These are phyloP conservation scores for Pythium rishiriense DNA, from an alignment of 352 stramenopile genomes.

Conservation along the genomic window DNA sequence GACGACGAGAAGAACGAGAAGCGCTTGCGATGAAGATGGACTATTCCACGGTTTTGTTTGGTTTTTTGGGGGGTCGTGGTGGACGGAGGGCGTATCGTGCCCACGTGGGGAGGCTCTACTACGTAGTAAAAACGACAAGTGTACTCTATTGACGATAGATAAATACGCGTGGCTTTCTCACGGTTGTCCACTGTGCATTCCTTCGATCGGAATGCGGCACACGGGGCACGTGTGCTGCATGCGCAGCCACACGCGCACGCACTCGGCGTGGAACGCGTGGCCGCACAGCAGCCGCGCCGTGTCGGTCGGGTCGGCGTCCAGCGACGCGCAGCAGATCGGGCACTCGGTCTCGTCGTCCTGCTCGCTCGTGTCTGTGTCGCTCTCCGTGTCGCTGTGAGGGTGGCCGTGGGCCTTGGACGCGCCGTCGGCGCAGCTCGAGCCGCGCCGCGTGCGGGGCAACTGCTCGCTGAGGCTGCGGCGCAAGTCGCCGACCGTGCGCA, in stretches of 20 bases:
- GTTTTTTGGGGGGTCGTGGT: no score
- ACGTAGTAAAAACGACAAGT: slow-evolving; percentile 7
- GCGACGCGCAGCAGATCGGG: slow-evolving; percentile 58
- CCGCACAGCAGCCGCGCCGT: slow-evolving; percentile 56
- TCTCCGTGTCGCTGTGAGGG: not conserved
- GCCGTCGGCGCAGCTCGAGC: not conserved
- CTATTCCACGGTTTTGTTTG: no score
- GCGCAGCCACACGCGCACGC: slow-evolving; percentile 67
- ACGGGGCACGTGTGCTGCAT: slow-evolving; percentile 73
- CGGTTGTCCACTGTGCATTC: slow-evolving; percentile 7
- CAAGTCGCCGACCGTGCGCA: slow-evolving; percentile 20
- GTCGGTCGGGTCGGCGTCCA: slow-evolving; percentile 24
- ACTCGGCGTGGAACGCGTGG: slow-evolving; percentile 68
- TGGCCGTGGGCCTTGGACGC: not conserved
- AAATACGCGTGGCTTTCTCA: slow-evolving; percentile 7
- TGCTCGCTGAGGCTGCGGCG: slow-evolving; percentile 25
- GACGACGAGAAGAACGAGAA: slow-evolving; percentile 70
- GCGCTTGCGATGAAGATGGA: slow-evolving; percentile 13
- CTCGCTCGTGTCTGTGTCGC: slow-evolving; percentile 10
- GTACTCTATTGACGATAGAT: slow-evolving; percentile 26
- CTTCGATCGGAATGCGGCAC: slow-evolving; percentile 44
- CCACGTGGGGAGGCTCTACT: not conserved
- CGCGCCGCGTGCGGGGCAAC: not conserved
- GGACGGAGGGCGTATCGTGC: not conserved
- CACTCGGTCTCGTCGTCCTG: slow-evolving; percentile 52